These are phyloP conservation scores for Elsinoe batatas DNA, from an alignment of 2,329 filamentous ascomycete genomes.

Conservation along the genomic window DNA sequence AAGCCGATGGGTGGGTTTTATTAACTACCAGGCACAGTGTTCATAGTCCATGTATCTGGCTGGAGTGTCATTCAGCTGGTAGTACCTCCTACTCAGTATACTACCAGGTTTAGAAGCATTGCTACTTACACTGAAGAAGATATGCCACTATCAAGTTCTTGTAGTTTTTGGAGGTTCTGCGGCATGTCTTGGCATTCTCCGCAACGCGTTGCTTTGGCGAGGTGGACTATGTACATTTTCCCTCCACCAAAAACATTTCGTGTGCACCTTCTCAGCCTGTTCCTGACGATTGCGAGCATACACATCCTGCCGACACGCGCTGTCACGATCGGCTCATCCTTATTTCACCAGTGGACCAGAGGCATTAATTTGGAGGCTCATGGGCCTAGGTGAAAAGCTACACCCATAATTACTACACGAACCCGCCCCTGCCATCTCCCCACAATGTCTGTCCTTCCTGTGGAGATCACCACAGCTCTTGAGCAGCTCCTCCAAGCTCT, in stretches of 20 bases:
- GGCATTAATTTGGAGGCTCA: not conserved
- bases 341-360: not conserved
- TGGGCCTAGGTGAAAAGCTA: not conserved
- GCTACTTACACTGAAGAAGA: no score
- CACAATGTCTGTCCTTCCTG: conserved; percentile 60
- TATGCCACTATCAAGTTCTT: no score
- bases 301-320: not conserved
- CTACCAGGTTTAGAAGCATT: no score
- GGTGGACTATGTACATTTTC: conserved; percentile 9
- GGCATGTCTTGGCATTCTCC: conserved; percentile 4
- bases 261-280: conserved; percentile 8
- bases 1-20: no score
- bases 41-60: no score
- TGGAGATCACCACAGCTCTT: conserved; percentile 76
- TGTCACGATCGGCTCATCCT: not conserved
- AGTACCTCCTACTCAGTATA: no score
- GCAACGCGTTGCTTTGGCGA: not conserved
- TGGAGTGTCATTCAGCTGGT: no score
- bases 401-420: not conserved
- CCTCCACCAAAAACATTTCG: conserved; percentile 11
- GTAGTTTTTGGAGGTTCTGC: not conserved
- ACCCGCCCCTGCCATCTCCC: not conserved
- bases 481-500: conserved; percentile 78
- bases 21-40: no score
- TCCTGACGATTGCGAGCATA: not conserved